Percentiles rank a stretch among this genome's conserved stretches.
These are phyloP conservation scores for Tricholoma sp. DNA, from an alignment of 768 basidiomycete species.

Conservation along the genomic window DNA sequence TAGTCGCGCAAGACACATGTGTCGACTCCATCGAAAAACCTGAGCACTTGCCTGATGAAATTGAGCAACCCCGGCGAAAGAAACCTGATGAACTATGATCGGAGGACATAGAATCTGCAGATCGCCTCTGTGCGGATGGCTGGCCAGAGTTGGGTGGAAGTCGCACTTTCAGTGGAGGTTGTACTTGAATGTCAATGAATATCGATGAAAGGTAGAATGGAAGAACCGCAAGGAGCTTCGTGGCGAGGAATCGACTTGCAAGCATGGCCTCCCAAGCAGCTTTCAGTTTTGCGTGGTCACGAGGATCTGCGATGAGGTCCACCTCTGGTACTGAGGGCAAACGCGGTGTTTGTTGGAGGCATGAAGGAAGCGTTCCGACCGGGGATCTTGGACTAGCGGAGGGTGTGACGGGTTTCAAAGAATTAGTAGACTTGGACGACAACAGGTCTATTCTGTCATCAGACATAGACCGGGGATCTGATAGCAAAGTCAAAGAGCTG, in stretches of 20 bases:
- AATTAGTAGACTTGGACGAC: constrained; percentile 3
- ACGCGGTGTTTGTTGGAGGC: constrained; percentile 1
- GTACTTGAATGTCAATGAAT: constrained; percentile 48
- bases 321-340: constrained; percentile 13
- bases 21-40: not conserved
- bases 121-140: not conserved
- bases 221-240: constrained; percentile 51
- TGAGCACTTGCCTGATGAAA: not conserved
- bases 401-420: constrained; percentile 5
- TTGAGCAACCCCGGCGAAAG: not conserved
- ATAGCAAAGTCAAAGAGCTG: constrained; percentile 19
- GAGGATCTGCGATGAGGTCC: constrained; percentile 33
- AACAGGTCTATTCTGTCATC: constrained; percentile 11
- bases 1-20: constrained; percentile 37
- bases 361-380: not conserved
- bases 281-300: constrained; percentile 59
- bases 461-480: constrained; percentile 16
- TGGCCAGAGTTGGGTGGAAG: constrained; percentile 48
- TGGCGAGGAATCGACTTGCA: constrained; percentile 46
- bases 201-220: constrained; percentile 59
- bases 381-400: constrained; percentile 6
- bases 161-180: constrained; percentile 43
- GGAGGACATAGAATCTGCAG: not conserved
- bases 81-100: not conserved
- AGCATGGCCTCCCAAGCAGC: constrained; percentile 69